A percentile compares a stretch with the other conserved stretches of the same genome.
Conservation (phyloP, 2,329 filamentous ascomycete genomes). For the Arthrobotrys conoides region DNA sequence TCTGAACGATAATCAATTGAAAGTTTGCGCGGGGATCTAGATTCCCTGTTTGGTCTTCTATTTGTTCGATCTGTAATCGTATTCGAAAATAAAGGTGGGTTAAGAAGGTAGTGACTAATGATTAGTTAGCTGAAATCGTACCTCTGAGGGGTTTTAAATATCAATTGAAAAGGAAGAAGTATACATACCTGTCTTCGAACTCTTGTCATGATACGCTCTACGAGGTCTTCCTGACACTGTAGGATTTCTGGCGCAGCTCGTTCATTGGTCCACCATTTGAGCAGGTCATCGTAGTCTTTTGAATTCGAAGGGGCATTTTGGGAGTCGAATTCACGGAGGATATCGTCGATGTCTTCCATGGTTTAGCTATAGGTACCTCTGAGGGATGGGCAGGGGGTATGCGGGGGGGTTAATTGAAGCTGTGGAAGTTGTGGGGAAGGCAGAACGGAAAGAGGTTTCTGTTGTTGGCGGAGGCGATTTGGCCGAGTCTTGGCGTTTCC, state of each 20-base stretch:
- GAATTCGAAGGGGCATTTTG: conserved; percentile 72
- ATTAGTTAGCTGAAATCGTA: conserved; percentile 62
- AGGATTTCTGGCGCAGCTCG: conserved; percentile 90
- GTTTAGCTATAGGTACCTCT: too few relatives aligned
- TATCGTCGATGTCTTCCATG: conserved; percentile 83
- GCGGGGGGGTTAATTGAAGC: neutral
- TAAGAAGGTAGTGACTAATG: conserved; percentile 46
- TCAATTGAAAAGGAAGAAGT: neutral
- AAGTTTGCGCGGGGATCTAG: conserved; percentile 95
- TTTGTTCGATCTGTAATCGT: conserved; percentile 73
- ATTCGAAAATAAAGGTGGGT: neutral
- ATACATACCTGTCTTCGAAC: conserved; percentile 74
- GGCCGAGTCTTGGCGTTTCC: conserved; percentile 8
- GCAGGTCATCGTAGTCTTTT: conserved; percentile 83
- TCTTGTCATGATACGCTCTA: conserved; percentile 83
- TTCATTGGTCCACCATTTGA: conserved; percentile 95
- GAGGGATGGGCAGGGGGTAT: neutral
- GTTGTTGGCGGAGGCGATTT: neutral
- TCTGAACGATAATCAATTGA: conserved; percentile 92
- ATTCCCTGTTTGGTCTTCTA: conserved; percentile 83
- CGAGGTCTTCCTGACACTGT: conserved; percentile 80
- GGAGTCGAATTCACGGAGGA: conserved; percentile 79
- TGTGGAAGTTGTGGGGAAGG: conserved; percentile 7
- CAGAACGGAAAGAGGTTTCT: too few relatives aligned
- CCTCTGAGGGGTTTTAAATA: conserved; percentile 1